Conservation (phyloP, 2,329 filamentous ascomycete genomes). For the Ascochyta viciae-villosae region DNA sequence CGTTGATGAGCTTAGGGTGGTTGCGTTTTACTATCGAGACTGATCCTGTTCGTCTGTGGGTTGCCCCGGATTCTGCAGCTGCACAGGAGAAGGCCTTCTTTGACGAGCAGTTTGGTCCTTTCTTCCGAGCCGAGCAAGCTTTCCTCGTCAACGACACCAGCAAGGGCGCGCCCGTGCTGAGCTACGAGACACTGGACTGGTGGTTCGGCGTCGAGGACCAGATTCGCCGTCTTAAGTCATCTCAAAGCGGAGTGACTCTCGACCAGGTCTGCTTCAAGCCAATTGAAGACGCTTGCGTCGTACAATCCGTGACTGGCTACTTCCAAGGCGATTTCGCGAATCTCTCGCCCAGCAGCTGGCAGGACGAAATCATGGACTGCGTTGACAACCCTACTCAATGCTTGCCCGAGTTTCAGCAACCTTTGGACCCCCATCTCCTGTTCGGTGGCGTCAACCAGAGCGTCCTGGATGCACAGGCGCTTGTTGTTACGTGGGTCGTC, state of each 20-base stretch:
- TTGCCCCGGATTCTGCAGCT: conserved; percentile 90
- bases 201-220: conserved; percentile 90
- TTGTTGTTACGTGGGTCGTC: conserved; percentile 94
- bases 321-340: conserved; percentile 72
- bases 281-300: conserved; percentile 84
- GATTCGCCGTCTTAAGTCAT: conserved; percentile 74
- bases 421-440: conserved; percentile 83
- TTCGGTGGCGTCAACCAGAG: conserved; percentile 78
- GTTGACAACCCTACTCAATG: conserved; percentile 79
- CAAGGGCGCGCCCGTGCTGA: conserved; percentile 75
- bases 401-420: conserved; percentile 86
- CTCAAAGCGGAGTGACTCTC: conserved; percentile 71
- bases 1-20: conserved; percentile 85
- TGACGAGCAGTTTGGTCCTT: conserved; percentile 90
- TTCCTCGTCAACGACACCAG: conserved; percentile 91
- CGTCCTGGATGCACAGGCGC: conserved; percentile 75
- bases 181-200: conserved; percentile 88
- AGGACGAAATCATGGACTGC: conserved; percentile 74
- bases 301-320: conserved; percentile 92
- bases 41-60: conserved; percentile 92
- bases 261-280: conserved; percentile 95
- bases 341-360: conserved; percentile 73
- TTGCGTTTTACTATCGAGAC: conserved; percentile 86
- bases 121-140: conserved; percentile 91
- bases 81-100: conserved; percentile 95